A percentile compares a stretch with the other conserved stretches of the same genome.
These are phyloP conservation scores for Cucumis sativus DNA, from an alignment of 306 rosid genomes.

Conservation along the genomic window Cucumber_9930_V3 NC_026656.2:11397501-11398000, in stretches of 20 bases:
- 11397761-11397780: slow-evolving; percentile 30
- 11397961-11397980: neutral
- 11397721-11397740: slow-evolving; percentile 67
- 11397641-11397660: slow-evolving; percentile 48
- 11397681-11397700: slow-evolving; percentile 58
- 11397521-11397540: neutral
- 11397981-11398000: neutral
- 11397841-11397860: slow-evolving; percentile 2
- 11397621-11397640: neutral
- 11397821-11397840: neutral
- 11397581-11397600: neutral
- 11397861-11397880: neutral
- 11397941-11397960: neutral
- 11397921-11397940: neutral
- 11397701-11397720: slow-evolving; percentile 75
- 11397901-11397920: neutral
- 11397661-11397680: slow-evolving; percentile 58
- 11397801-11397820: neutral
- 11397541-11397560: neutral
- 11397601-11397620: neutral
- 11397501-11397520: neutral
- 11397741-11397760: slow-evolving; percentile 62
- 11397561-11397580: neutral
- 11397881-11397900: neutral
- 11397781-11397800: slow-evolving; percentile 5